A percentile compares a stretch with the other conserved stretches of the same genome.
Evolutionary conservation across 176 grass and related monocot genomes (phyloP).

Genomic region (Areca catechu): DNA sequence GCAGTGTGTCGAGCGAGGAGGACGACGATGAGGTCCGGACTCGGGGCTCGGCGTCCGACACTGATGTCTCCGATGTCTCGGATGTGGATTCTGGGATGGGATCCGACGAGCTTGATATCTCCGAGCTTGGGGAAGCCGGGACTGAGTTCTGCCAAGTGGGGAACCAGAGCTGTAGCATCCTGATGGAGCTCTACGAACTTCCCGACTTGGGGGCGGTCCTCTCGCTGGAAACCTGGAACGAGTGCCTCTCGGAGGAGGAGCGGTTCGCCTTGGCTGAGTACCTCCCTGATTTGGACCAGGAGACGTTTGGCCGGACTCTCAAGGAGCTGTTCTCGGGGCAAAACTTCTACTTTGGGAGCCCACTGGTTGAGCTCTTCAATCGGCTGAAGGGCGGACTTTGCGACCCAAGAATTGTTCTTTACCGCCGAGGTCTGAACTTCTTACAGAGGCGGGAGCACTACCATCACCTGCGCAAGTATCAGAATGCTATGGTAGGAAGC

Average conservation of each 20-base stretch:
- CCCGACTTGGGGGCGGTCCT: constrained; percentile 28
- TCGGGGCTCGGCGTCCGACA: constrained; percentile 38
- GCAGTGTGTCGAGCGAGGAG: constrained; percentile 38
- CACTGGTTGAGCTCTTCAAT: constrained; percentile 33
- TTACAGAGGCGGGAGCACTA: constrained; percentile 60
- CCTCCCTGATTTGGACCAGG: constrained; percentile 74
- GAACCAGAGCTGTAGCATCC: constrained; percentile 51
- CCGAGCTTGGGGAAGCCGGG: constrained; percentile 38
- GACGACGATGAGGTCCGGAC: constrained; percentile 27
- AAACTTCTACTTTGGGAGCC: constrained; percentile 77
- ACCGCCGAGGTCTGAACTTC: constrained; percentile 37
- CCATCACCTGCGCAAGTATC: constrained; percentile 59
- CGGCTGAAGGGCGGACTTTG: constrained; percentile 68
- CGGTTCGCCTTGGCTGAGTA: constrained; percentile 42
- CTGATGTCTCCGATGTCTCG: constrained; percentile 27
- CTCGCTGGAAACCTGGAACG: constrained; percentile 68
- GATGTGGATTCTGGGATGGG: constrained; percentile 70
- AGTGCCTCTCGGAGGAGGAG: constrained; percentile 58
- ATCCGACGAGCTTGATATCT: constrained; percentile 45
- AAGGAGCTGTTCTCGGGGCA: constrained; percentile 60
- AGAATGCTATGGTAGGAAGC: constrained; percentile 56
- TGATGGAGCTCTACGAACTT: constrained; percentile 51
- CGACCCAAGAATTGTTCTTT: constrained; percentile 60
- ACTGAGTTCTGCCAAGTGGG: constrained; percentile 58
- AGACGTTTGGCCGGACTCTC: constrained; percentile 57